Evolutionary conservation across 2,329 filamentous ascomycete species (phyloP).

Genomic region (Colletotrichum cordylinicola): DNA sequence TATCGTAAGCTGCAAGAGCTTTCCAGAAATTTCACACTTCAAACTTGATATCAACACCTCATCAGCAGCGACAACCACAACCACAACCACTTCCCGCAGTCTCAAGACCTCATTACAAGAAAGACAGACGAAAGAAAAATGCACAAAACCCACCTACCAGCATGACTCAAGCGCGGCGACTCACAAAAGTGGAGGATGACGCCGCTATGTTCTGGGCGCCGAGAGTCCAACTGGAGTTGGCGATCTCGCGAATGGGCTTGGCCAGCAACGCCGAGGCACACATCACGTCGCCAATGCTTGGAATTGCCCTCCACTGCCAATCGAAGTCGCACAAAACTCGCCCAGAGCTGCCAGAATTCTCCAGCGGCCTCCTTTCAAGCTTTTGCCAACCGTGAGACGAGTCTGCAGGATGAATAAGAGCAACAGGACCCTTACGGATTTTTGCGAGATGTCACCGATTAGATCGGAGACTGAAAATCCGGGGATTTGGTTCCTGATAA

Average conservation of each 20-base stretch:
- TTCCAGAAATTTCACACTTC: constrained; percentile 16
- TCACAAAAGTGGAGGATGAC: constrained; percentile 15
- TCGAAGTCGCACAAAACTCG: not conserved
- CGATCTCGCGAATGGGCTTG: constrained; percentile 18
- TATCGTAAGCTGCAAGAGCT: not conserved
- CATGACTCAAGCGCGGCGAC: constrained; percentile 3
- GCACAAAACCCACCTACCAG: not conserved
- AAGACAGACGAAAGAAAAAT: not conserved
- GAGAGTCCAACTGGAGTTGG: constrained; percentile 15
- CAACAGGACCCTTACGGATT: constrained; percentile 2
- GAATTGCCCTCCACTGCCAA: not conserved
- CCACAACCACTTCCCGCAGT: not conserved
- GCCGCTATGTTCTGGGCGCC: constrained; percentile 15
- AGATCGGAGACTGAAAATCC: constrained; percentile 2
- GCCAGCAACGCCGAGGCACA: constrained; percentile 5
- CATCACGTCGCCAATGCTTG: constrained; percentile 18
- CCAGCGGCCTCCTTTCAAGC: constrained; percentile 6
- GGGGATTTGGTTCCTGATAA: not conserved
- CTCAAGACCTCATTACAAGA: not conserved
- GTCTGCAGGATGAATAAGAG: constrained; percentile 4
- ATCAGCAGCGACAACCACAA: not conserved
- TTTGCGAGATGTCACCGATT: not conserved
- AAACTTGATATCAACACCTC: not conserved
- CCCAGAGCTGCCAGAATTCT: not conserved
- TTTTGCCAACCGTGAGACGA: constrained; percentile 16